Percentiles rank a stretch among this genome's conserved stretches.
These are phyloP conservation scores for Nelumbo lutea DNA, from an alignment of 164 flowering plant genomes.

Conservation along the genomic window DNA sequence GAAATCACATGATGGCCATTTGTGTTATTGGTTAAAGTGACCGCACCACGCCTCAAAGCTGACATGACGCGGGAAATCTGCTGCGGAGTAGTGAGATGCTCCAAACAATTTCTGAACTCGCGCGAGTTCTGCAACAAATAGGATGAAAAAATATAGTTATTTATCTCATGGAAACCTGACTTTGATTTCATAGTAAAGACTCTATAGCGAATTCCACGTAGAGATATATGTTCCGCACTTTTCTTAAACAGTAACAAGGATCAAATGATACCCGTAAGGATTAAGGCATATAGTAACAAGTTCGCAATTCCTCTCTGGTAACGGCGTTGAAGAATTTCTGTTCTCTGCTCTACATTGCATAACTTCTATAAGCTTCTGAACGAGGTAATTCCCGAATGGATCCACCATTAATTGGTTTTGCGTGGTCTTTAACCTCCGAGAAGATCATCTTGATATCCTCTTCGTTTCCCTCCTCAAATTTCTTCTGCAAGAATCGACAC, in stretches of 20 bases:
- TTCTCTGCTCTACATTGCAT: constrained; percentile 39
- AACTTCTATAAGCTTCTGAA: constrained; percentile 40
- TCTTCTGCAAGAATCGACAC: constrained; percentile 25
- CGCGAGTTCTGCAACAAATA: constrained; percentile 26
- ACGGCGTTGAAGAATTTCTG: constrained; percentile 24
- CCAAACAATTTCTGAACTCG: constrained; percentile 36
- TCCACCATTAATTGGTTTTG: constrained; percentile 32
- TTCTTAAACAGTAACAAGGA: not conserved
- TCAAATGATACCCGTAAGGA: constrained; percentile 34
- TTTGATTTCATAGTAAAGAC: too few species aligned
- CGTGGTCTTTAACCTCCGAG: constrained; percentile 25
- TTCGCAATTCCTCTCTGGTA: constrained; percentile 13
- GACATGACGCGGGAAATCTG: constrained; percentile 26
- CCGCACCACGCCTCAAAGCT: constrained; percentile 21
- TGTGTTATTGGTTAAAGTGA: constrained; percentile 22
- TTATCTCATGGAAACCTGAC: too few species aligned
- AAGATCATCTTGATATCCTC: constrained; percentile 30
- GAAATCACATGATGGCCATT: constrained; percentile 43
- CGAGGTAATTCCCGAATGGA: constrained; percentile 39
- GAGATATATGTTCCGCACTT: not conserved
- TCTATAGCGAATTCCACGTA: too few species aligned
- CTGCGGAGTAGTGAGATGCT: constrained; percentile 17
- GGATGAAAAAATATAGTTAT: not conserved
- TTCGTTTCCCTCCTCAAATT: constrained; percentile 6
- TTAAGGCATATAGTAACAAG: constrained; percentile 30